A percentile compares a stretch with the other conserved stretches of the same genome.
phyloP scores from a whole-genome alignment of 225 moss, liverwort and hornwort genomes.

The Lunularia cruciata region DNA sequence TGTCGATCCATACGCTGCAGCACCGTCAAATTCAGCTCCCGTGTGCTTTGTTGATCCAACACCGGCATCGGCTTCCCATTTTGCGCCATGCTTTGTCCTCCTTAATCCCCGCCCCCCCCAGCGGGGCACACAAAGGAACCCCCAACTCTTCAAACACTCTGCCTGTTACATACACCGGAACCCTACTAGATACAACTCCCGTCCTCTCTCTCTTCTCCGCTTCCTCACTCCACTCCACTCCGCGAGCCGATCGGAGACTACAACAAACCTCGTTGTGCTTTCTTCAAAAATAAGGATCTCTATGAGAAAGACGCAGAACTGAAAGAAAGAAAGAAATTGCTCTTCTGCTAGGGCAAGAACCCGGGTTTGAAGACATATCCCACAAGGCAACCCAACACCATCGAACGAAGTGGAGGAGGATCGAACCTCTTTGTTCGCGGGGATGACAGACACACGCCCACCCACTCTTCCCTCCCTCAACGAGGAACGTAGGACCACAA shows the following conservation, averaged over 20 bases:
- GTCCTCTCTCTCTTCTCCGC: not conserved
- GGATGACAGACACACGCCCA: not conserved
- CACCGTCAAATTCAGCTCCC: constrained; percentile 98
- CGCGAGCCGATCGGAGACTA: too few relatives aligned
- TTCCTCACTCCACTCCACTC: not conserved
- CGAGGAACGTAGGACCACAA: not conserved
- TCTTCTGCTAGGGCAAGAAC: constrained; percentile 13
- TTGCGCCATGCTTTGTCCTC: constrained; percentile 48
- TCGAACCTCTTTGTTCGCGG: not conserved
- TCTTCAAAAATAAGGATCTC: not conserved
- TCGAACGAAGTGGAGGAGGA: not conserved
- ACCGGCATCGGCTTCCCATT: constrained; percentile 94
- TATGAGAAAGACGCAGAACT: not conserved
- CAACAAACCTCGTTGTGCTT: not conserved
- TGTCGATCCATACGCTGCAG: constrained; percentile 96
- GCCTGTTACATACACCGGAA: constrained; percentile 1
- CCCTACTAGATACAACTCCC: constrained; percentile 1
- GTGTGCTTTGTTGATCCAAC: constrained; percentile 98
- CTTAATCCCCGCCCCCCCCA: constrained; percentile 16
- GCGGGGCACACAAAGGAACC: constrained; percentile 15
- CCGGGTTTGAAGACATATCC: not conserved
- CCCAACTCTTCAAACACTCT: not conserved
- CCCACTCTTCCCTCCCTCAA: not conserved
- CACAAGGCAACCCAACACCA: constrained; percentile 5
- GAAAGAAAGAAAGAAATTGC: not conserved